Evolutionary conservation across 208 protist species (phyloP), one percentile per base, ranked within the genome.

Genomic region (Leptomonas pyrrhocoris): DNA sequence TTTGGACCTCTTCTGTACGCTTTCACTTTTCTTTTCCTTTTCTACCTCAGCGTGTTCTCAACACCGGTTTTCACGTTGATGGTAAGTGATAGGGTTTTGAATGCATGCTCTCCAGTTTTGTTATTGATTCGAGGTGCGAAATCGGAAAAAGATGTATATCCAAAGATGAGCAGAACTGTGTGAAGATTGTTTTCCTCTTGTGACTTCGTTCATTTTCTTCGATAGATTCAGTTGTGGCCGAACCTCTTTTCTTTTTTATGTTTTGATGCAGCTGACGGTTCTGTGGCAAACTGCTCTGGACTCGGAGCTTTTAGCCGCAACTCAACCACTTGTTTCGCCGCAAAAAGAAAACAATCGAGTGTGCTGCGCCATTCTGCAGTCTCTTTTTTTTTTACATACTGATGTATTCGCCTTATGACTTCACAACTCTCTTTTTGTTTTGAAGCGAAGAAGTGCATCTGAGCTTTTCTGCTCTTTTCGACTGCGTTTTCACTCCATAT

Each of bases 371-470:
- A 2, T 6, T 53, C 6, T 23, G 11, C 27, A 7, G 19, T 28
- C 19, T 8, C 19, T 59, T 59, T 59, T 60, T 36, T 25, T 34
- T 43, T 62, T 61, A 18, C 53, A 19, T 60, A 3, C 40, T 42
- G 38, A 42, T 42, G 38, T 42, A 42, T 42, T 13, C 9, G 6
- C 38, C 38, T 42, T 42, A 42, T 42, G 38, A 13, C 13, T 13
- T 15, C 13, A 42, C 38, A 42, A 42, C 38, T 42, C 13, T 13
- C 38, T 42, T 42, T 42, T 42, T 42, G 9, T 42, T 42, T 42
- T 42, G 13, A 42, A 6, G 13, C 38, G 13, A 13, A 15, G 9
- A 42, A 42, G 38, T 42, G 43, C 21, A 53, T 50, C 49, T 45
- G 4, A 28, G 28, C 34, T 63, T 51, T 21, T 38, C 38, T 57